These are phyloP conservation scores for Bryoglossum gracile DNA, from an alignment of 495 filamentous ascomycete genomes.

Conservation along the genomic window DNA sequence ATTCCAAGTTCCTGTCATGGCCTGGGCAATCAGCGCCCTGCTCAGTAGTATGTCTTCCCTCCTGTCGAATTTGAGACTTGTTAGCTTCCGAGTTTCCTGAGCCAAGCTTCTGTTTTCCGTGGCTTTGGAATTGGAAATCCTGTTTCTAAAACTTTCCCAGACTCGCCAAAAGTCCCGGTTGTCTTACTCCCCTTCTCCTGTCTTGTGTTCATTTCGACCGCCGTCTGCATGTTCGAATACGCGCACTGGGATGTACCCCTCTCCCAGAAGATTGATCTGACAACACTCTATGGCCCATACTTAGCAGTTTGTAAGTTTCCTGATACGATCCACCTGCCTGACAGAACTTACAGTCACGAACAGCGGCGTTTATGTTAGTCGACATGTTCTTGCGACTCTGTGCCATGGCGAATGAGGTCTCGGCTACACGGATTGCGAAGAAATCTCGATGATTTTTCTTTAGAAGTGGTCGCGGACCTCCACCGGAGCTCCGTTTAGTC, in stretches of 20 bases:
- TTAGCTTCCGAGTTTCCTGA: neutral
- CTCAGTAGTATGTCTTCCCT: conserved; percentile 35
- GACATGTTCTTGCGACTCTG: conserved; percentile 19
- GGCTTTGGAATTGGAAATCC: neutral
- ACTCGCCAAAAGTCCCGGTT: conserved; percentile 52
- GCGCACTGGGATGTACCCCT: conserved; percentile 24
- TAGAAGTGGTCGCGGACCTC: too few species aligned
- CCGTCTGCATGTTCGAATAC: conserved; percentile 54
- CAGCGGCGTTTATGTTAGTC: conserved; percentile 11
- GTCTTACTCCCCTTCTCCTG: conserved; percentile 62
- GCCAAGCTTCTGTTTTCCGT: neutral
- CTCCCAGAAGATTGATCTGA: conserved; percentile 13
- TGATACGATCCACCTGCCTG: too few species aligned
- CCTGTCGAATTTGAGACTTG: neutral
- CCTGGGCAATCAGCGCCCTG: conserved; percentile 55
- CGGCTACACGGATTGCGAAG: neutral
- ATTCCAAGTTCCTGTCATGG: conserved; percentile 59
- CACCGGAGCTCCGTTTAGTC: too few species aligned
- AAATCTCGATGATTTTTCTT: neutral
- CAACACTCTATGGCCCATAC: conserved; percentile 21
- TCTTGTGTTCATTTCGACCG: conserved; percentile 65
- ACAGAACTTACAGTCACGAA: neutral
- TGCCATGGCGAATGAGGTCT: neutral
- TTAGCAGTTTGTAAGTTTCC: conserved; percentile 16
- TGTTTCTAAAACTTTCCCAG: conserved; percentile 28